Conservation (phyloP, 176 grass and related monocot genomes). For the bread wheat (Triticum aestivum) region DNA sequence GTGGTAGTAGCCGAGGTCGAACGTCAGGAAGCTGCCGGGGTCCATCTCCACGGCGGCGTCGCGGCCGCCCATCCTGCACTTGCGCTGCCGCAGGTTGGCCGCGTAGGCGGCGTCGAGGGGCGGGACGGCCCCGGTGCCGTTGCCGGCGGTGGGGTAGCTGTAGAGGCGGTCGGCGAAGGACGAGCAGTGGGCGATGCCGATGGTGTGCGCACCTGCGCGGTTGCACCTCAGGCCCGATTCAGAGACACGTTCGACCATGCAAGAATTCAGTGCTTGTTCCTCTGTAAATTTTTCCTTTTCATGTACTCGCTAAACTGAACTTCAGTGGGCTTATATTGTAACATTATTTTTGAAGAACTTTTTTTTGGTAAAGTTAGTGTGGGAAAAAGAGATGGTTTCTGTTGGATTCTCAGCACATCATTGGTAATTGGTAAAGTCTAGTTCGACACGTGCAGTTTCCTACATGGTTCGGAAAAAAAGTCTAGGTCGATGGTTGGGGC, state of each 20-base stretch:
- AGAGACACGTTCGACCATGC: neutral
- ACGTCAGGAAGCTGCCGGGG: constrained; percentile 75
- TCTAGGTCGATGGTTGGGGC: too few relatives aligned
- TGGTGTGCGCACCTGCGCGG: neutral
- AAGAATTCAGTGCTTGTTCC: neutral
- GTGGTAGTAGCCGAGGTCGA: constrained; percentile 74
- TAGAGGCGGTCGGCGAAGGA: constrained; percentile 66
- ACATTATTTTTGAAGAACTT: too few relatives aligned
- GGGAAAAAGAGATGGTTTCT: too few relatives aligned
- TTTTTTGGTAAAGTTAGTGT: too few relatives aligned
- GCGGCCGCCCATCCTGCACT: constrained; percentile 45
- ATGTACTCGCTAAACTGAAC: neutral
- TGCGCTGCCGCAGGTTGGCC: constrained; percentile 57
- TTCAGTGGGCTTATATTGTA: too few relatives aligned
- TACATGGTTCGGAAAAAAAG: too few relatives aligned
- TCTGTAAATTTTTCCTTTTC: neutral
- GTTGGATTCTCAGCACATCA: neutral
- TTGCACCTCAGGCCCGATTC: neutral
- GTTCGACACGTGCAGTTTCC: too few relatives aligned
- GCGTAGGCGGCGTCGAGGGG: constrained; percentile 62
- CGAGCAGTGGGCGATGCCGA: neutral
- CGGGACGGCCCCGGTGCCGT: constrained; percentile 46
- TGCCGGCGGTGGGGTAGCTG: constrained; percentile 26
- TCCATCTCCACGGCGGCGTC: constrained; percentile 72
- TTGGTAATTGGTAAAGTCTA: too few relatives aligned